A percentile compares a stretch with the other conserved stretches of the same genome.
Conservation (phyloP, 2,329 filamentous ascomycete genomes). For the Botrytis hyacinthi region DNA sequence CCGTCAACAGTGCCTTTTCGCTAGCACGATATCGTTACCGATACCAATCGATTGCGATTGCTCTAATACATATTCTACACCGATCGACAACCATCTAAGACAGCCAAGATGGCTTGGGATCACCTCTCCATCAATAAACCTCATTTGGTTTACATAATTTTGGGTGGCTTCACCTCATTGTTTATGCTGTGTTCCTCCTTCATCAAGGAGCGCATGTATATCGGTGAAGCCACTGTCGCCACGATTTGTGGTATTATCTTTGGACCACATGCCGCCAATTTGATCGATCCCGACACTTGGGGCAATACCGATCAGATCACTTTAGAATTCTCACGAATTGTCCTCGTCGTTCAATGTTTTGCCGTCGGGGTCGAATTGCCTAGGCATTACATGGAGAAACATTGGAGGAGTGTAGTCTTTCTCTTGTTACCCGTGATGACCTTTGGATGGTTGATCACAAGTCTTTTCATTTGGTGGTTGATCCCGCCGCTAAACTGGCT, state of each 20-base stretch:
- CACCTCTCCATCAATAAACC: slow-evolving; percentile 86
- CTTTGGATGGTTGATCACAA: slow-evolving; percentile 89
- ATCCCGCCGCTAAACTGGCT: slow-evolving; percentile 78
- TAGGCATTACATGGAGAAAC: slow-evolving; percentile 94
- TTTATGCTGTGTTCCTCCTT: slow-evolving; percentile 99
- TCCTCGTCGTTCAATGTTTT: slow-evolving; percentile 89
- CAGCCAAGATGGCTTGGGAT: slow-evolving; percentile 66
- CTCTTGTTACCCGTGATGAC: slow-evolving; percentile 96
- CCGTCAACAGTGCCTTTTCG: not conserved
- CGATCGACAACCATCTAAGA: slow-evolving; percentile 6
- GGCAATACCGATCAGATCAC: slow-evolving; percentile 83
- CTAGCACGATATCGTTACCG: slow-evolving; percentile 8
- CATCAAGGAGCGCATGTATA: slow-evolving; percentile 98
- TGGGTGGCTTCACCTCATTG: slow-evolving; percentile 93
- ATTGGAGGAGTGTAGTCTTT: slow-evolving; percentile 90
- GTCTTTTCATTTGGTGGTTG: slow-evolving; percentile 93
- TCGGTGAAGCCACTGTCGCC: slow-evolving; percentile 94
- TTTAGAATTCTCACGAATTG: slow-evolving; percentile 84
- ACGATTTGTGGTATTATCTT: slow-evolving; percentile 87
- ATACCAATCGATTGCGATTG: slow-evolving; percentile 12
- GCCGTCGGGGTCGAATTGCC: slow-evolving; percentile 88
- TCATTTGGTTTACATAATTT: slow-evolving; percentile 97
- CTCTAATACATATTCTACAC: not conserved
- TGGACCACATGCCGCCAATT: slow-evolving; percentile 76
- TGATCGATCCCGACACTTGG: slow-evolving; percentile 76